Conservation (phyloP, 306 rosid species). For the Hippophae rhamnoides region DNA sequence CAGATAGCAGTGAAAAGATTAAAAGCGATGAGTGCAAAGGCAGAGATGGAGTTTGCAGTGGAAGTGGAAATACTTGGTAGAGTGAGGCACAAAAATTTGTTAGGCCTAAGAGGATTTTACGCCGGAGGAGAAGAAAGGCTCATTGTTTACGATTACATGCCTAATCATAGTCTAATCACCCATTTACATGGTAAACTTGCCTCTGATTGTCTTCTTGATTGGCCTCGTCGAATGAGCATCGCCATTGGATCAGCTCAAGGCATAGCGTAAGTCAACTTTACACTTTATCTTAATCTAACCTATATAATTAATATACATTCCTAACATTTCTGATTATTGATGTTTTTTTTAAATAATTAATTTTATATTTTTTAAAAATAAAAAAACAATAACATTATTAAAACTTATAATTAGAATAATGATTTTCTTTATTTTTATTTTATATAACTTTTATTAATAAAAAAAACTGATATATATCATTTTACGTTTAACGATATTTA, state of each 20-base stretch:
- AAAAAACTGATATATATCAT: no score
- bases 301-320: not conserved
- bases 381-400: no score
- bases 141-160: constrained; percentile 83
- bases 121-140: constrained; percentile 84
- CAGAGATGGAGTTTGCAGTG: constrained; percentile 96
- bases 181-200: constrained; percentile 82
- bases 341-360: no score
- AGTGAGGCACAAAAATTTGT: constrained; percentile 71
- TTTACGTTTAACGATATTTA: no score
- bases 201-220: constrained; percentile 44
- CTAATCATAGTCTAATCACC: constrained; percentile 72
- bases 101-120: constrained; percentile 77
- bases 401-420: no score
- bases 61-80: constrained; percentile 92
- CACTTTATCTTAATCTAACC: not conserved
- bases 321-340: not conserved
- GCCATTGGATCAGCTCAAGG: constrained; percentile 85
- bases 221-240: constrained; percentile 59
- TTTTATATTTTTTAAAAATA: no score
- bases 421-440: no score
- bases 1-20: constrained; percentile 91
- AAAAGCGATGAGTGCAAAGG: constrained; percentile 75
- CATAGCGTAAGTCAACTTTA: constrained; percentile 38
- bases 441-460: no score